Percentiles rank a stretch among this genome's conserved stretches.
Conservation (phyloP, 2,329 filamentous ascomycete species). For the Epichloe uncinata region DNA sequence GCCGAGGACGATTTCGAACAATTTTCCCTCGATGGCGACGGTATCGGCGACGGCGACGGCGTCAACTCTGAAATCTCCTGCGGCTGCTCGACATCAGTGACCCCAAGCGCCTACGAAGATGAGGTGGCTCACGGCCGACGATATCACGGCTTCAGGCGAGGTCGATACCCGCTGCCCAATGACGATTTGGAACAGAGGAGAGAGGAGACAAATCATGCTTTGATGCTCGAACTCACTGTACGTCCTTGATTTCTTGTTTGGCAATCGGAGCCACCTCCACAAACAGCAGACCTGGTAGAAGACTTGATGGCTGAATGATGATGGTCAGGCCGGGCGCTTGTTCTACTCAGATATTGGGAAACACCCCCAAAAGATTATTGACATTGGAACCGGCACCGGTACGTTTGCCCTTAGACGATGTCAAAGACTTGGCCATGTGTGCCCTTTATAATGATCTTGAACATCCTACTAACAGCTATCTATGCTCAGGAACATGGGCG, state of each 20-base stretch:
- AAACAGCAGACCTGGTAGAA: not conserved
- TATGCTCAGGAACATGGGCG: slow-evolving; percentile 33
- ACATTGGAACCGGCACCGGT: slow-evolving; percentile 37
- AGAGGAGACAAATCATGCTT: slow-evolving; percentile 31
- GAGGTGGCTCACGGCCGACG: slow-evolving; percentile 21
- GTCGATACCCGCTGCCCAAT: slow-evolving; percentile 34
- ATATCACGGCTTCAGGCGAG: slow-evolving; percentile 31
- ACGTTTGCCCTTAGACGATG: slow-evolving; percentile 5
- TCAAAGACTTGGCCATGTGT: not conserved
- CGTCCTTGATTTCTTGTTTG: not conserved
- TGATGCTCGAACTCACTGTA: slow-evolving; percentile 31
- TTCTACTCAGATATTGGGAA: slow-evolving; percentile 27
- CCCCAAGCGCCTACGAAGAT: slow-evolving; percentile 19
- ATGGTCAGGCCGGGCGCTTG: slow-evolving; percentile 22
- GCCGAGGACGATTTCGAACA: slow-evolving; percentile 17
- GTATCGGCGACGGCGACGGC: slow-evolving; percentile 8
- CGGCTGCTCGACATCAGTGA: slow-evolving; percentile 19
- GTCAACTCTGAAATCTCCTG: slow-evolving; percentile 15
- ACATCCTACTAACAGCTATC: not conserved
- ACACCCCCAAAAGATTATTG: slow-evolving; percentile 29
- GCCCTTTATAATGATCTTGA: not conserved
- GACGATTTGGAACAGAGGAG: slow-evolving; percentile 31
- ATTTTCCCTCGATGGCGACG: slow-evolving; percentile 10
- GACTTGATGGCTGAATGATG: not conserved
- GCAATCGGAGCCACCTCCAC: not conserved